Evolutionary conservation across 768 basidiomycete genomes (phyloP).

Genomic region (Royoungia palumana): DNA sequence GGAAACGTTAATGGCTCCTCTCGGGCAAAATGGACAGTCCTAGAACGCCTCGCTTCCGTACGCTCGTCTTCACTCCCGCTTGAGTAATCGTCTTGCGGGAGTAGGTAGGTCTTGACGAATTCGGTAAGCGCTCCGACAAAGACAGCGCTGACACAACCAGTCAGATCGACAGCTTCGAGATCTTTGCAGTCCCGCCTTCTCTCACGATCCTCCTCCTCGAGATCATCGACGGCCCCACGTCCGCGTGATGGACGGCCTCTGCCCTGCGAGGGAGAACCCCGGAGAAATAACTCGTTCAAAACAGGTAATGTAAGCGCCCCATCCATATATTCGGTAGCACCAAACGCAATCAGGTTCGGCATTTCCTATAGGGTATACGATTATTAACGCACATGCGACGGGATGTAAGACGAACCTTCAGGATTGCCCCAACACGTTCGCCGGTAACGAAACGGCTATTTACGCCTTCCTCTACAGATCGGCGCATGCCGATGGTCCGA

Average conservation of each 20-base stretch:
- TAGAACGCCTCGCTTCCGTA: slow-evolving; percentile 31
- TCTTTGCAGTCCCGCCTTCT: slow-evolving; percentile 70
- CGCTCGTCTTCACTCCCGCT: slow-evolving; percentile 43
- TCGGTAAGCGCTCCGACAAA: slow-evolving; percentile 85
- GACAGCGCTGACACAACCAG: slow-evolving; percentile 89
- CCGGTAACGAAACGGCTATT: slow-evolving; percentile 92
- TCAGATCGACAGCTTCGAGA: slow-evolving; percentile 87
- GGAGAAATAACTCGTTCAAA: slow-evolving; percentile 85
- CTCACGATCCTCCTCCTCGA: slow-evolving; percentile 75
- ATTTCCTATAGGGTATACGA: slow-evolving; percentile 57
- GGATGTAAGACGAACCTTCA: slow-evolving; percentile 53
- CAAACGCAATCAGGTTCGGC: slow-evolving; percentile 81
- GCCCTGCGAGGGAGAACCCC: slow-evolving; percentile 69
- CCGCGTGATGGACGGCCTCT: slow-evolving; percentile 68
- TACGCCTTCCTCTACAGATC: slow-evolving; percentile 86
- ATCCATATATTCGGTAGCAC: slow-evolving; percentile 99
- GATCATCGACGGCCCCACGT: slow-evolving; percentile 51
- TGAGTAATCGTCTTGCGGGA: slow-evolving; percentile 39
- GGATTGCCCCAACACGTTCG: slow-evolving; percentile 71
- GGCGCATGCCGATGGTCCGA: slow-evolving; percentile 92
- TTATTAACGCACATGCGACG: slow-evolving; percentile 4
- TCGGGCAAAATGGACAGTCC: slow-evolving; percentile 29
- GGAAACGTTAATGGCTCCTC: slow-evolving; percentile 63
- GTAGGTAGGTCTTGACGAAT: slow-evolving; percentile 69
- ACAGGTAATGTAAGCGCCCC: slow-evolving; percentile 82